These are phyloP conservation scores for Lichtheimia corymbifera DNA, from an alignment of 371 early-diverging fungal genomes.

Conservation along the genomic window DNA sequence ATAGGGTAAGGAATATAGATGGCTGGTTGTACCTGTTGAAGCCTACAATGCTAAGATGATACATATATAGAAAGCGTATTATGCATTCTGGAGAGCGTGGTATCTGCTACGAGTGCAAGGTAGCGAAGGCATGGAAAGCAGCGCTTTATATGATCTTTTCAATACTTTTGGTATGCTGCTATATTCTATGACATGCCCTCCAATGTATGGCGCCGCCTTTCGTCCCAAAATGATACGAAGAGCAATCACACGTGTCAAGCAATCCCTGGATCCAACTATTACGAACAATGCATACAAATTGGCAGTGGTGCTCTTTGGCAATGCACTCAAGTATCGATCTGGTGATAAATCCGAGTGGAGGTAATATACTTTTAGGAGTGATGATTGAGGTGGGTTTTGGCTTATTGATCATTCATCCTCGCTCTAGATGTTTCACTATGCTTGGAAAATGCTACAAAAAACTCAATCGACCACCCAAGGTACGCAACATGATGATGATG, in stretches of 20 bases:
- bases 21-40: too few relatives aligned
- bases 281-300: conserved; percentile 46
- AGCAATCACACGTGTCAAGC: conserved; percentile 19
- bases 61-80: conserved; percentile 54
- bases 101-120: conserved; percentile 15
- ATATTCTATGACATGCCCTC: conserved; percentile 65
- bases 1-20: conserved; percentile 47
- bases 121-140: conserved; percentile 1
- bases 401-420: too few relatives aligned
- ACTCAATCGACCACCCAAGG: conserved; percentile 45
- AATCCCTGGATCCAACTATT: conserved; percentile 15
- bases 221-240: conserved; percentile 9
- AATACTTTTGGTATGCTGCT: conserved; percentile 62
- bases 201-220: conserved; percentile 67
- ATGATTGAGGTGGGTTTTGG: neutral
- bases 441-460: conserved; percentile 64
- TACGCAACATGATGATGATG: conserved; percentile 11
- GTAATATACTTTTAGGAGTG: conserved; percentile 25
- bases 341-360: conserved; percentile 38
- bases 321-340: conserved; percentile 39
- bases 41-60: neutral
- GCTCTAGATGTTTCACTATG: conserved; percentile 56
- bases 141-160: conserved; percentile 44
- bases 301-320: conserved; percentile 35
- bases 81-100: conserved; percentile 51